These are phyloP conservation scores for Mollisiaceae sp. DNA, from an alignment of 2,329 filamentous ascomycete species.

Conservation along the genomic window DNA sequence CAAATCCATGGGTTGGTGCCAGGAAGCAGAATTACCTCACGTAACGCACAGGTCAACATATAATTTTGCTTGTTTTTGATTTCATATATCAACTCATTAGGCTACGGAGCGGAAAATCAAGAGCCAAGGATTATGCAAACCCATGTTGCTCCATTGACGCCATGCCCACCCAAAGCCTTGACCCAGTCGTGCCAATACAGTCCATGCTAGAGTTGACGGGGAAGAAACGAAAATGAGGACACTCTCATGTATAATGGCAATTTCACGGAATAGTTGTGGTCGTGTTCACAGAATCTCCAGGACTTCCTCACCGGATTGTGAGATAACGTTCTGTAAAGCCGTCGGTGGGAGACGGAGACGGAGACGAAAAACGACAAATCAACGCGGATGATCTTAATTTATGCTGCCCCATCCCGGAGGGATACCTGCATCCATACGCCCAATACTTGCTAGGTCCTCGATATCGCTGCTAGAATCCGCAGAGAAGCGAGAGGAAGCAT, in stretches of 20 bases:
- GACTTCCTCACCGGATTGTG: slow-evolving; percentile 1
- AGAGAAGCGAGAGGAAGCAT: neutral
- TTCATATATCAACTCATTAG: slow-evolving; percentile 9
- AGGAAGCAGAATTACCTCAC: neutral
- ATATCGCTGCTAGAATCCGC: neutral
- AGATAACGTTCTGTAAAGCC: neutral
- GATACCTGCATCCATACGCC: neutral
- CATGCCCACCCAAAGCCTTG: slow-evolving; percentile 4
- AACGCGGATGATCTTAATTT: neutral
- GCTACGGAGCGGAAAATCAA: slow-evolving; percentile 6
- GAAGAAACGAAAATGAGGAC: neutral
- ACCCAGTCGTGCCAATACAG: neutral
- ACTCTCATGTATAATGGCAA: neutral
- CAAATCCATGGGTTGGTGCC: too few species aligned
- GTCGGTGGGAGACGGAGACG: neutral
- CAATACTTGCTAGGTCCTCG: neutral
- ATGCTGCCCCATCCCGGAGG: neutral
- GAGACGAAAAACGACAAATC: neutral
- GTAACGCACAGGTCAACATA: neutral
- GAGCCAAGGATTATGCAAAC: slow-evolving; percentile 5
- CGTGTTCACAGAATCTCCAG: neutral
- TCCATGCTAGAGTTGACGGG: neutral
- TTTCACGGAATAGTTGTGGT: neutral
- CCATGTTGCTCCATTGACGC: slow-evolving; percentile 4
- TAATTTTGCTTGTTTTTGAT: neutral